Conservation (phyloP, 208 protist genomes). For the Wallacemonas rigidus region DNA sequence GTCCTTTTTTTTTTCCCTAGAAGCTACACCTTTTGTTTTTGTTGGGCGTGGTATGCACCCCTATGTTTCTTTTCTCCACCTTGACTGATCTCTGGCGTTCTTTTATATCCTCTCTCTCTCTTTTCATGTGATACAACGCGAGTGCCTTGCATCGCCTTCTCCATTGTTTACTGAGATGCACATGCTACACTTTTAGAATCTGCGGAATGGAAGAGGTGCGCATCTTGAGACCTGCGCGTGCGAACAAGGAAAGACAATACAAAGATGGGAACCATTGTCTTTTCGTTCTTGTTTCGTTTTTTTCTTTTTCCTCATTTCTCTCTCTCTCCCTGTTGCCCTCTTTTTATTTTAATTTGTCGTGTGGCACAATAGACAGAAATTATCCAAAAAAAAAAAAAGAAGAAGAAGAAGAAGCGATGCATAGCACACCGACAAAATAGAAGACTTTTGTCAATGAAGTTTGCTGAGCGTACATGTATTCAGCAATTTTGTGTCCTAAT, state of each 20-base stretch:
- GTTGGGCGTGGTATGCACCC: not conserved
- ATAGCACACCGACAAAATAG: too few species aligned
- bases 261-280: conserved; percentile 1
- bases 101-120: too few species aligned
- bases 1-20: conserved; percentile 17
- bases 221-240: not conserved
- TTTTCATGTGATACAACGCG: too few species aligned
- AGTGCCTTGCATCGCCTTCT: too few species aligned
- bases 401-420: not conserved
- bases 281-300: conserved; percentile 22
- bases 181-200: too few species aligned
- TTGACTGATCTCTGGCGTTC: not conserved
- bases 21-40: conserved; percentile 13
- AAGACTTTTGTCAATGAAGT: too few species aligned
- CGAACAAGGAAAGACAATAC: not conserved
- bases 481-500: too few species aligned
- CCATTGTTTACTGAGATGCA: too few species aligned
- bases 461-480: too few species aligned
- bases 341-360: too few species aligned
- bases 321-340: not conserved
- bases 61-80: not conserved
- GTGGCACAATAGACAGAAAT: not conserved
- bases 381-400: not conserved
- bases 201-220: too few species aligned
- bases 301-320: conserved; percentile 6